phyloP scores from a whole-genome alignment of 495 filamentous ascomycete genomes.

The Tetracladium setigerum region DNA sequence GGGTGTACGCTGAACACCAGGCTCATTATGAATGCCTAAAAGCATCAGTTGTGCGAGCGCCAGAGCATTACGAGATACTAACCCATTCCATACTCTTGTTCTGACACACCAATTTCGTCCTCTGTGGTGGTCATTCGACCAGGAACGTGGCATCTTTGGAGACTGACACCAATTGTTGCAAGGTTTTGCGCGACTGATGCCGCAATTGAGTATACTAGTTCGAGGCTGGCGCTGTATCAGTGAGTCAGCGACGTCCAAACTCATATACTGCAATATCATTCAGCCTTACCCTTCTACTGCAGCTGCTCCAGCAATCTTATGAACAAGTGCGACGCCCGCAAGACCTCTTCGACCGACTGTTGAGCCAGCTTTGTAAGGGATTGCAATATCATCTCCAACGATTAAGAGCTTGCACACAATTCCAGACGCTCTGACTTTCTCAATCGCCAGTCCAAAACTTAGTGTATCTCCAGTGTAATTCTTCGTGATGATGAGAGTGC shows the following conservation, averaged over 20 bases:
- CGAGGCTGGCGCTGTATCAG: too few species aligned
- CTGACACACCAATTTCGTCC: too few species aligned
- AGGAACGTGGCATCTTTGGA: constrained; percentile 85
- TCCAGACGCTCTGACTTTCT: constrained; percentile 76
- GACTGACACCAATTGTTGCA: constrained; percentile 69
- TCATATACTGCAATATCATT: constrained; percentile 63
- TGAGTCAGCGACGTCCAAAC: too few species aligned
- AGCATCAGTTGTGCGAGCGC: constrained; percentile 76
- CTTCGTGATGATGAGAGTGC: constrained; percentile 62
- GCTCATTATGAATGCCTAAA: constrained; percentile 96
- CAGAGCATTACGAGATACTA: too few species aligned
- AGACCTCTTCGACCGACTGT: constrained; percentile 87
- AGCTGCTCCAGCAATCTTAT: constrained; percentile 79
- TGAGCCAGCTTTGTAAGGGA: constrained; percentile 68
- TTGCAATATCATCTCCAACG: constrained; percentile 88
- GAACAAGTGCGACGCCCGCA: constrained; percentile 75
- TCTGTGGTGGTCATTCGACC: constrained; percentile 44
- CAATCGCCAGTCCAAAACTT: constrained; percentile 86
- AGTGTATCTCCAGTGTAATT: constrained; percentile 72
- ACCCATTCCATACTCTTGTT: too few species aligned
- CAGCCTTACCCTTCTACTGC: constrained; percentile 56
- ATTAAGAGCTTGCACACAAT: constrained; percentile 79
- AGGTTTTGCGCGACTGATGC: constrained; percentile 62
- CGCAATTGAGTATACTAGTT: too few species aligned
- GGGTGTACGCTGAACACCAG: constrained; percentile 59